phyloP scores from a whole-genome alignment of 108 stramenopile genomes.

The Fragilariopsis cylindrus region DNA sequence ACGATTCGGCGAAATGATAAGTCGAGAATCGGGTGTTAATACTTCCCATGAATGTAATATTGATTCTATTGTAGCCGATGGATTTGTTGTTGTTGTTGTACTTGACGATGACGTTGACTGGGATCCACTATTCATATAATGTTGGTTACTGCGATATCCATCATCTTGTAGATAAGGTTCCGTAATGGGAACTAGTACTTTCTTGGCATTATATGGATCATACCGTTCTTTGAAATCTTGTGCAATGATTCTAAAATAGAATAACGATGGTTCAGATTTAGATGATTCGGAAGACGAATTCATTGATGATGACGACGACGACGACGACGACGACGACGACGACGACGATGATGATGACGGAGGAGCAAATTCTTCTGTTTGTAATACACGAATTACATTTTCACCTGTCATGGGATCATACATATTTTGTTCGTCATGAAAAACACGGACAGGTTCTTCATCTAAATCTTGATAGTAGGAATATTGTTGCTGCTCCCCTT shows the following conservation, averaged over 20 bases:
- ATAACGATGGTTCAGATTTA: not conserved
- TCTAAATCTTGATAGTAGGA: conserved; percentile 3
- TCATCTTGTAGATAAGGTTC: conserved; percentile 66
- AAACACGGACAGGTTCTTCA: conserved; percentile 15
- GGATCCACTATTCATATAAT: not conserved
- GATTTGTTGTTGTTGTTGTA: not conserved
- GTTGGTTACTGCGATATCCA: conserved; percentile 40
- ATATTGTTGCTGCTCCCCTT: conserved; percentile 23
- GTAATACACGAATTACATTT: conserved; percentile 34
- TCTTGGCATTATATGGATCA: conserved; percentile 44
- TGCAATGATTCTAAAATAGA: conserved; percentile 42
- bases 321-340: not conserved
- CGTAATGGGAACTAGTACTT: conserved; percentile 54
- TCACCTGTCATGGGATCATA: conserved; percentile 30
- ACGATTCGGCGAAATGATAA: conserved; percentile 60
- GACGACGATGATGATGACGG: not conserved
- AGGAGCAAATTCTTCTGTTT: conserved; percentile 49
- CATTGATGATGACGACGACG: not conserved
- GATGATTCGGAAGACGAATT: not conserved
- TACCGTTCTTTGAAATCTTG: conserved; percentile 58
- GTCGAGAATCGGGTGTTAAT: conserved; percentile 38
- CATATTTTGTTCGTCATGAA: conserved; percentile 22
- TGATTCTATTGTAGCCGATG: not conserved
- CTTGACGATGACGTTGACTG: conserved; percentile 10
- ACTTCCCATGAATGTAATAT: conserved; percentile 35